Base-by-base conservation (phyloP, 805 yeast species). In the Cyberlindnera xishuangbannaensis region DNA sequence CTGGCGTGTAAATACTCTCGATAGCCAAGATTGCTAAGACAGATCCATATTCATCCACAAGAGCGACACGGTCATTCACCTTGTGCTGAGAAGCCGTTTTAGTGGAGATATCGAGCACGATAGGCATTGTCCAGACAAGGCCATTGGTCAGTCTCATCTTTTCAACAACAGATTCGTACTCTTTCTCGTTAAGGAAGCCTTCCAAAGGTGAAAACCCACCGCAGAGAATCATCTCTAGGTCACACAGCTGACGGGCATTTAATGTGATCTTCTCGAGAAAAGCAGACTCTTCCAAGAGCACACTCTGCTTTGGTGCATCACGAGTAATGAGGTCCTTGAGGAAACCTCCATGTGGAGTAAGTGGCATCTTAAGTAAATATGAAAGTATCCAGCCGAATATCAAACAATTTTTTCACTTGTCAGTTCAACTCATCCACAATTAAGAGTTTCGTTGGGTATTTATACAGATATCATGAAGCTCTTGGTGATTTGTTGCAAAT, bases 131-230 rank as follows among this genome's bases (percentile, higher is more conserved):
- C 88, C 95, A 88, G 44, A 88, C 68, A 35, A 77, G 65, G 14
- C 96, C 96, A 28, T 75, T 69, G 7, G 82, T 60, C 22, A 88
- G 69, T 51, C 95, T 74, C 65, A 86, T 64, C 36, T 77, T 68
- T 30, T 69, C 61, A 18, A 81, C 84, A 17, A 82, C 88, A 6
- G 76, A 62, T 14, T 64, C 57, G 55, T 81, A 82, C 56, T 81
- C 87, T 26, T 69, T 63, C 59, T 80, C 68, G 43, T 67, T 71
- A 51, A 78, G 61, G 58, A 76, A 81, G 15, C 83, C 87, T 25
- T 68, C 65, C 56, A 78, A 63, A 33, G 86, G 97, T 25, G 96
- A 86, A 59, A 88, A 88, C 5, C 97, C 97, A 59, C 97, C 97
- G 51, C 83, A 83, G 41, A 90, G 64, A 54, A 88, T 84, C 59